These are phyloP conservation scores for Sindora glabra DNA, from an alignment of 306 rosid genomes.

Conservation along the genomic window DNA sequence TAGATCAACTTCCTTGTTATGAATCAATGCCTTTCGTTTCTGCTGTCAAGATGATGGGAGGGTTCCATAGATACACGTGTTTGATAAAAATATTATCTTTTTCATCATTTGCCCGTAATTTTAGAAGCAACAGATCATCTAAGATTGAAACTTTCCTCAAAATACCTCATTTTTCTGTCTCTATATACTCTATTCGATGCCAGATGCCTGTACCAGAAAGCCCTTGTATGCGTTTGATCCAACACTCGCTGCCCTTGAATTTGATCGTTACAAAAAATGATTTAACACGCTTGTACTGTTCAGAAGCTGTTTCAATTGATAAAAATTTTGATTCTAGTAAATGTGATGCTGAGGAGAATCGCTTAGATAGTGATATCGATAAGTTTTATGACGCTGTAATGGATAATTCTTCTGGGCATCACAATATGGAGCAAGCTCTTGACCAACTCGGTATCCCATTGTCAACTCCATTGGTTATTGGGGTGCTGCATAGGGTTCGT, in stretches of 20 bases:
- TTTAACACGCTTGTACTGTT: conserved; percentile 33
- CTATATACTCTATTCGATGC: not conserved
- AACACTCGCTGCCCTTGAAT: conserved; percentile 16
- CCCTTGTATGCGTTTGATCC: conserved; percentile 15
- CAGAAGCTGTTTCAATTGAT: conserved; percentile 20
- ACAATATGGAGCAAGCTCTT: conserved; percentile 58
- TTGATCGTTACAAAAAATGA: not conserved
- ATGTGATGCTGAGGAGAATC: conserved; percentile 9
- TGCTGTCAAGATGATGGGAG: conserved; percentile 10
- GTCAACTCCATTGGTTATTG: conserved; percentile 59
- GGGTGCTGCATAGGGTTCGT: conserved; percentile 53
- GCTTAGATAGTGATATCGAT: conserved; percentile 30
- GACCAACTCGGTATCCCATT: conserved; percentile 37
- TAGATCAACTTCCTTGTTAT: not conserved
- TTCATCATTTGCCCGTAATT: conserved; percentile 7
- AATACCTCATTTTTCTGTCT: conserved; percentile 10
- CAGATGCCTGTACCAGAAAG: not conserved
- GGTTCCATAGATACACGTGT: conserved; percentile 11
- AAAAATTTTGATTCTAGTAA: conserved; percentile 15
- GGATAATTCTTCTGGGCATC: conserved; percentile 47
- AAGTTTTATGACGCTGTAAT: conserved; percentile 32
- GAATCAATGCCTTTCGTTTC: conserved; percentile 6
- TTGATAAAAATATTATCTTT: conserved; percentile 11
- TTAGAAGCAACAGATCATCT: conserved; percentile 2
- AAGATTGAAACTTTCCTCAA: conserved; percentile 10